A percentile compares a stretch with the other conserved stretches of the same genome.
Conservation (phyloP, 2,329 filamentous ascomycete genomes). For the Colletotrichum zoysiae region DNA sequence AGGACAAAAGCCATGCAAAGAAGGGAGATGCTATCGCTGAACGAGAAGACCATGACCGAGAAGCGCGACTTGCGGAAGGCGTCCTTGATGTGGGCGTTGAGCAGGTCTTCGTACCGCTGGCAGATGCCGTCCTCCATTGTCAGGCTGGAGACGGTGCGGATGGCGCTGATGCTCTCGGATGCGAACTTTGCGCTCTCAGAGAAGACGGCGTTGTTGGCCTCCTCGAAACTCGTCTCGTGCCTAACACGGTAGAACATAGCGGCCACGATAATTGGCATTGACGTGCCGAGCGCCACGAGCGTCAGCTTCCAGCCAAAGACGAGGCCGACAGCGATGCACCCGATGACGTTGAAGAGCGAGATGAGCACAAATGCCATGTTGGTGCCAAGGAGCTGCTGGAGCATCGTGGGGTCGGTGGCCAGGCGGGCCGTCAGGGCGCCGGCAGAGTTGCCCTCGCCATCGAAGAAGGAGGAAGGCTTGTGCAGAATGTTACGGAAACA, state of each 20-base stretch:
- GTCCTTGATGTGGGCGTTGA: slow-evolving; percentile 25
- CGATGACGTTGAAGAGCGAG: slow-evolving; percentile 41
- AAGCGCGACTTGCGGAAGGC: slow-evolving; percentile 37
- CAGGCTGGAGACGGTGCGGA: slow-evolving; percentile 41
- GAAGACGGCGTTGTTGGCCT: slow-evolving; percentile 33
- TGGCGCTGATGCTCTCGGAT: slow-evolving; percentile 39
- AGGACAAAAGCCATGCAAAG: slow-evolving; percentile 42
- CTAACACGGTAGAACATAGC: slow-evolving; percentile 41
- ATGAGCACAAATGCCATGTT: slow-evolving; percentile 42
- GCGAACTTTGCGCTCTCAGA: slow-evolving; percentile 41
- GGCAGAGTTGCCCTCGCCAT: slow-evolving; percentile 44
- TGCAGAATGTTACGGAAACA: slow-evolving; percentile 52
- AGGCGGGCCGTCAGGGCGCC: slow-evolving; percentile 46
- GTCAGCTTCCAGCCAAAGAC: slow-evolving; percentile 57
- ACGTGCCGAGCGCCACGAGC: slow-evolving; percentile 48
- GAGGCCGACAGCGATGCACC: slow-evolving; percentile 47
- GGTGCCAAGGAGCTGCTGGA: slow-evolving; percentile 42
- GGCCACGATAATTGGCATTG: slow-evolving; percentile 42
- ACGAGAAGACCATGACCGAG: slow-evolving; percentile 37
- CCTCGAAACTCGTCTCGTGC: slow-evolving; percentile 39
- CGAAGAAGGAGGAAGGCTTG: slow-evolving; percentile 49
- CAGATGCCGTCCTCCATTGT: slow-evolving; percentile 40
- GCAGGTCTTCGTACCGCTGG: slow-evolving; percentile 32
- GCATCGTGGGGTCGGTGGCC: slow-evolving; percentile 43
- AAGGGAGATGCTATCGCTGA: slow-evolving; percentile 37